phyloP scores from a whole-genome alignment of 768 basidiomycete genomes.

The Agrocybe praecox region DNA sequence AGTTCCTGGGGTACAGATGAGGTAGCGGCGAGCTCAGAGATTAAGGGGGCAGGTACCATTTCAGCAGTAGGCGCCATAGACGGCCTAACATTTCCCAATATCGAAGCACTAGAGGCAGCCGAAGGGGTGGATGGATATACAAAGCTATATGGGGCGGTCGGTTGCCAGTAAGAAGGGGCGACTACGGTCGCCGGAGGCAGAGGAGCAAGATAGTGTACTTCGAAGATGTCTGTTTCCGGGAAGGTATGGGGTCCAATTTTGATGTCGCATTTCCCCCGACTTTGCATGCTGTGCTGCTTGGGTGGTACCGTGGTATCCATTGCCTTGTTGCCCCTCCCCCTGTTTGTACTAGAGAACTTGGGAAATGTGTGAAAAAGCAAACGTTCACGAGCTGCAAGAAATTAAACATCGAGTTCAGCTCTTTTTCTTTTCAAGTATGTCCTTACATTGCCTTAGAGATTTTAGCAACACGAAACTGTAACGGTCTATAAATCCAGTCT shows the following conservation, averaged over 20 bases:
- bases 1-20: slow-evolving; percentile 55
- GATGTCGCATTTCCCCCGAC: slow-evolving; percentile 68
- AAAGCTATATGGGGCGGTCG: slow-evolving; percentile 13
- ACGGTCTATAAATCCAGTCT: background rate
- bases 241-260: slow-evolving; percentile 80
- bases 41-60: slow-evolving; percentile 36
- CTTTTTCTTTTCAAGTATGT: slow-evolving; percentile 15
- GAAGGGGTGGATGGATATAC: slow-evolving; percentile 2
- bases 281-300: slow-evolving; percentile 63
- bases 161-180: slow-evolving; percentile 24
- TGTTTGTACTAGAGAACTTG: slow-evolving; percentile 62
- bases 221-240: slow-evolving; percentile 66
- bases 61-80: slow-evolving; percentile 17
- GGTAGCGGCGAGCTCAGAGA: slow-evolving; percentile 48
- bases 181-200: slow-evolving; percentile 19
- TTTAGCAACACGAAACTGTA: slow-evolving; percentile 64
- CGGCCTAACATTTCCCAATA: slow-evolving; percentile 2
- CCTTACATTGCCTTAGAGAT: slow-evolving; percentile 71
- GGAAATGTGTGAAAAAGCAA: slow-evolving; percentile 72
- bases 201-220: slow-evolving; percentile 65
- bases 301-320: slow-evolving; percentile 58
- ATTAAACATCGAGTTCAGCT: background rate
- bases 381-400: slow-evolving; percentile 60
- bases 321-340: slow-evolving; percentile 60
- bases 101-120: background rate